A percentile compares a stretch with the other conserved stretches of the same genome.
phyloP scores from a whole-genome alignment of 495 filamentous ascomycete genomes.

The Opeltia flavorubescens region DNA sequence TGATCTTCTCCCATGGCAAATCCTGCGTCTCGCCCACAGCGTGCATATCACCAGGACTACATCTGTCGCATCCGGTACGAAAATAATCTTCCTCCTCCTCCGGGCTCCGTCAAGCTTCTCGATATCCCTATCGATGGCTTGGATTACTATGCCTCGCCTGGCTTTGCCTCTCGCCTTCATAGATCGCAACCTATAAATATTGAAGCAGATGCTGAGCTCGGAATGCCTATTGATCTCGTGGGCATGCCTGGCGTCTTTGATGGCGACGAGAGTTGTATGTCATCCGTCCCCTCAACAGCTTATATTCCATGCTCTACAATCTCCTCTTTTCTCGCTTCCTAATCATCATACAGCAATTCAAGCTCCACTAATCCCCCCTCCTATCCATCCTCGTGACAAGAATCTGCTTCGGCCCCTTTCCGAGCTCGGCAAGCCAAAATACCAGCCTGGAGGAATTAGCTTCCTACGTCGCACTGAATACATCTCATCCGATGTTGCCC shows the following conservation, averaged over 20 bases:
- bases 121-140: conserved; percentile 90
- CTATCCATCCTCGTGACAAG: conserved; percentile 68
- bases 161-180: conserved; percentile 74
- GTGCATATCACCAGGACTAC: conserved; percentile 81
- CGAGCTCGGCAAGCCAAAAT: conserved; percentile 66
- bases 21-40: conserved; percentile 30
- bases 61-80: conserved; percentile 89
- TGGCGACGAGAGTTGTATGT: conserved; percentile 87
- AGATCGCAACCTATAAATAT: conserved; percentile 89
- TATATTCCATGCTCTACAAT: too few species aligned
- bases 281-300: background rate
- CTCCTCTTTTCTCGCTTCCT: too few species aligned
- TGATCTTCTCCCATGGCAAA: conserved; percentile 13
- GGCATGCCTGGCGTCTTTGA: conserved; percentile 90
- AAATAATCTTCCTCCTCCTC: conserved; percentile 85
- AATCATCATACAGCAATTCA: conserved; percentile 66
- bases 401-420: conserved; percentile 65
- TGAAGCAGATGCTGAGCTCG: conserved; percentile 92
- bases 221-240: conserved; percentile 91
- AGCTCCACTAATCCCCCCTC: conserved; percentile 51
- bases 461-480: conserved; percentile 96
- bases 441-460: conserved; percentile 56
- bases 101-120: conserved; percentile 87
- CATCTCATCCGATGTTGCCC: conserved; percentile 54
- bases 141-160: conserved; percentile 71